These are phyloP conservation scores for Acephala macrosclerotiorum DNA, from an alignment of 2,329 filamentous ascomycete species.

Conservation along the genomic window DNA sequence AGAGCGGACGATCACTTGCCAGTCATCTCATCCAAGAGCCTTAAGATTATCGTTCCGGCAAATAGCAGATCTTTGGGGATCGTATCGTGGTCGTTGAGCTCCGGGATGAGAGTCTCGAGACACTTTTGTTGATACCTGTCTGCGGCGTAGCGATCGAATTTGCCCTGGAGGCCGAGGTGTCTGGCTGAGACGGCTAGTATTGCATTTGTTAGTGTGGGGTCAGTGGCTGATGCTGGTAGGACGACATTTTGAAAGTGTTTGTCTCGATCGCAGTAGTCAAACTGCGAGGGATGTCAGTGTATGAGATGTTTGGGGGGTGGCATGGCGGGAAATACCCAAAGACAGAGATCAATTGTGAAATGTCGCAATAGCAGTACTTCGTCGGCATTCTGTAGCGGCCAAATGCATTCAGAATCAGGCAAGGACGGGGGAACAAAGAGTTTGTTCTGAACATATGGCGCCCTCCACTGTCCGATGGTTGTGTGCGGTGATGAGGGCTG, in stretches of 20 bases:
- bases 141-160: conserved; percentile 38
- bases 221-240: conserved; percentile 58
- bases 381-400: conserved; percentile 14
- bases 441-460: too few relatives aligned
- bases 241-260: conserved; percentile 60
- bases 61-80: conserved; percentile 59
- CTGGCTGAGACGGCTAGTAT: conserved; percentile 47
- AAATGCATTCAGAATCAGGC: neutral
- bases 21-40: conserved; percentile 62
- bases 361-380: conserved; percentile 22
- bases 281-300: conserved; percentile 12
- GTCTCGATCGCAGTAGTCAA: conserved; percentile 33
- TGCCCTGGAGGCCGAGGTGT: conserved; percentile 44
- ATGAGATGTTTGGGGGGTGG: neutral
- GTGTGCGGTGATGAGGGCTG: neutral
- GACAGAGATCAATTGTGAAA: conserved; percentile 21
- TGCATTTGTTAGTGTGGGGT: conserved; percentile 45
- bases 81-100: conserved; percentile 42
- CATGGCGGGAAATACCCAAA: conserved; percentile 14
- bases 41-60: conserved; percentile 62
- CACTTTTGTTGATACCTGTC: conserved; percentile 61
- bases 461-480: neutral
- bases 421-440: neutral
- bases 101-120: conserved; percentile 32
- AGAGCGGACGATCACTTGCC: conserved; percentile 8